phyloP scores from a whole-genome alignment of 495 filamentous ascomycete genomes.

The Xylaria flabelliformis region DNA sequence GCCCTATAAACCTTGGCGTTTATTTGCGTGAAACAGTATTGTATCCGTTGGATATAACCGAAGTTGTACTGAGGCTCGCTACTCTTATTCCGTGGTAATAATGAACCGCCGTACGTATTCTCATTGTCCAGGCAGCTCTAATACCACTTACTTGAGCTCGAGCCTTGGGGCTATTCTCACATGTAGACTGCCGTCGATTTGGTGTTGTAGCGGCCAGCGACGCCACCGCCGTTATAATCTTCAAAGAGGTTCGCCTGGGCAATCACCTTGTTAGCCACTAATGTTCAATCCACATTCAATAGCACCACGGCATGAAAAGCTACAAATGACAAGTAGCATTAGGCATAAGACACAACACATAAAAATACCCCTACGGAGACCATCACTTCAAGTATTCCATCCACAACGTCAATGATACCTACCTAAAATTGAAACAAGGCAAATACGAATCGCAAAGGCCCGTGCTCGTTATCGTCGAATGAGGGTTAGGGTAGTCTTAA shows the following conservation, averaged over 20 bases:
- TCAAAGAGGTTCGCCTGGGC: conserved; percentile 33
- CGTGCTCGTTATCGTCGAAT: neutral
- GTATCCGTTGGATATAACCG: conserved; percentile 33
- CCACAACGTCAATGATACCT: neutral
- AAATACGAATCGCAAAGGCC: neutral
- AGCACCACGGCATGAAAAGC: neutral
- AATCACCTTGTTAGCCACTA: neutral
- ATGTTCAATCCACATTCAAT: neutral
- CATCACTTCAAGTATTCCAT: neutral
- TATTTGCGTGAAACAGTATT: conserved; percentile 31
- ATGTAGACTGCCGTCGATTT: conserved; percentile 32
- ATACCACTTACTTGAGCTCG: conserved; percentile 33
- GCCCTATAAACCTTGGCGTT: neutral
- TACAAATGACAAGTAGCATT: neutral
- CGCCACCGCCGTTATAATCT: conserved; percentile 30
- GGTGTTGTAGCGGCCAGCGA: conserved; percentile 30
- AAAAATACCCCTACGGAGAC: neutral
- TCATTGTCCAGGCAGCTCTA: conserved; percentile 53
- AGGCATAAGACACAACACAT: neutral
- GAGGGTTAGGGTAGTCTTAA: conserved; percentile 4
- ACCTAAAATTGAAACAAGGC: neutral
- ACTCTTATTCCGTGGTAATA: conserved; percentile 32
- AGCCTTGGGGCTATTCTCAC: conserved; percentile 10
- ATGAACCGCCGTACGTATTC: conserved; percentile 40
- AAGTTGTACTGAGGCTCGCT: conserved; percentile 31